Evolutionary conservation across 2,329 filamentous ascomycete species (phyloP).

Genomic region (Rhytidhysteron rufulum): DNA sequence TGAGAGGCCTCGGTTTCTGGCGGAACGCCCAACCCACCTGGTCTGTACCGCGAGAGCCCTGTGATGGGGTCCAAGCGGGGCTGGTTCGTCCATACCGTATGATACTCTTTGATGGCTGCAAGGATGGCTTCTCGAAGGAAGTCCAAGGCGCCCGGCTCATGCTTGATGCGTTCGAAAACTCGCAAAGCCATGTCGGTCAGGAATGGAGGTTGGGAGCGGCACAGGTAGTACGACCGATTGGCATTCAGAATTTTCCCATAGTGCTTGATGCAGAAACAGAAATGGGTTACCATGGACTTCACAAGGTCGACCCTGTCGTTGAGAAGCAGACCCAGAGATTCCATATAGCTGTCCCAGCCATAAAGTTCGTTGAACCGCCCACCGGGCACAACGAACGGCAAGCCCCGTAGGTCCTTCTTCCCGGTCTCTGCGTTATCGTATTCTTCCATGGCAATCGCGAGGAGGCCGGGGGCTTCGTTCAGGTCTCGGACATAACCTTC

Average conservation of each 20-base stretch:
- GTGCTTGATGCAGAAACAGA: slow-evolving; percentile 96
- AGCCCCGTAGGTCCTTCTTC: slow-evolving; percentile 67
- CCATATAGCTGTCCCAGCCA: slow-evolving; percentile 99
- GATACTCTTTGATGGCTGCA: slow-evolving; percentile 95
- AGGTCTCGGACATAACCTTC: slow-evolving; percentile 76
- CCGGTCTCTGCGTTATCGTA: slow-evolving; percentile 62
- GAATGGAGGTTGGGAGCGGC: slow-evolving; percentile 91
- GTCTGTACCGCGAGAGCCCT: slow-evolving; percentile 79
- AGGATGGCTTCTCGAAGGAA: slow-evolving; percentile 78
- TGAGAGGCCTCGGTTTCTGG: slow-evolving; percentile 87
- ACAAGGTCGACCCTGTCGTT: slow-evolving; percentile 82
- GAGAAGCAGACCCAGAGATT: slow-evolving; percentile 81
- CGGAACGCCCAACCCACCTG: slow-evolving; percentile 78
- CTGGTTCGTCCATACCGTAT: slow-evolving; percentile 72
- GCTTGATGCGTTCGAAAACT: slow-evolving; percentile 89
- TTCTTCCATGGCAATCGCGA: slow-evolving; percentile 87
- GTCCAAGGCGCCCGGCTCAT: slow-evolving; percentile 73
- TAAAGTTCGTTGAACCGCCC: slow-evolving; percentile 98
- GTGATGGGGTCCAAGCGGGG: slow-evolving; percentile 75
- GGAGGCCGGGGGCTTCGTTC: slow-evolving; percentile 81
- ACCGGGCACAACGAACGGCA: slow-evolving; percentile 95
- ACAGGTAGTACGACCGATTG: slow-evolving; percentile 92
- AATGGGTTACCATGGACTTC: slow-evolving; percentile 93
- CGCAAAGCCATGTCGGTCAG: slow-evolving; percentile 94
- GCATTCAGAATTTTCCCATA: slow-evolving; percentile 99